These are phyloP conservation scores for Gossypium stocksii DNA, from an alignment of 345 rosid genomes.

Conservation along the genomic window DNA sequence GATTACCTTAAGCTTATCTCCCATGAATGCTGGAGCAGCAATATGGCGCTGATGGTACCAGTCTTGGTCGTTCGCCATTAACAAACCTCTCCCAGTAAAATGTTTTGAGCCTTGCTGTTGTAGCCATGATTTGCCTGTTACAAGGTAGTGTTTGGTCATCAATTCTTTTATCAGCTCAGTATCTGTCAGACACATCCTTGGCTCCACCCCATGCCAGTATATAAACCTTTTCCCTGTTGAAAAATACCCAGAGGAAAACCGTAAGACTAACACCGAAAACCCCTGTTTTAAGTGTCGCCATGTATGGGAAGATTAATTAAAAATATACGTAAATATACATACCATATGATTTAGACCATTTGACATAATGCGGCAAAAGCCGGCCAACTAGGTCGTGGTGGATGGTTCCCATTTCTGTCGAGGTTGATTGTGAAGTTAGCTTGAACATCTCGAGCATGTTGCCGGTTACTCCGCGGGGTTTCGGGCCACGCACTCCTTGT, in stretches of 20 bases:
- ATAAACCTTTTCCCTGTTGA: conserved; percentile 74
- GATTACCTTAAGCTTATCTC: conserved; percentile 57
- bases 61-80: conserved; percentile 68
- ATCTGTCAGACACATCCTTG: conserved; percentile 76
- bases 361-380: conserved; percentile 76
- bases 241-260: background rate
- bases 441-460: conserved; percentile 68
- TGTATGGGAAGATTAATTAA: background rate
- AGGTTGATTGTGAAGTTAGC: conserved; percentile 56
- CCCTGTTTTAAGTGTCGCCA: background rate
- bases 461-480: conserved; percentile 63
- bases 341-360: conserved; percentile 84
- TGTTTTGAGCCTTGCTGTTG: conserved; percentile 87
- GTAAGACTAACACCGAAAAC: background rate
- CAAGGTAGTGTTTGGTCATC: conserved; percentile 57
- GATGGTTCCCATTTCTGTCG: conserved; percentile 54
- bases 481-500: conserved; percentile 93
- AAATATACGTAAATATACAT: background rate
- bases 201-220: conserved; percentile 86
- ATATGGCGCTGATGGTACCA: conserved; percentile 63
- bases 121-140: conserved; percentile 84
- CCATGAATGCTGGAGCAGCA: conserved; percentile 54
- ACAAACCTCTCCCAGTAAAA: conserved; percentile 74
- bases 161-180: conserved; percentile 73
- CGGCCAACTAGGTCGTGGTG: conserved; percentile 69